Evolutionary conservation across 169 alveolate species (phyloP), one percentile per base, ranked within the genome.

Genomic region (Cryptosporidium meleagridis): DNA sequence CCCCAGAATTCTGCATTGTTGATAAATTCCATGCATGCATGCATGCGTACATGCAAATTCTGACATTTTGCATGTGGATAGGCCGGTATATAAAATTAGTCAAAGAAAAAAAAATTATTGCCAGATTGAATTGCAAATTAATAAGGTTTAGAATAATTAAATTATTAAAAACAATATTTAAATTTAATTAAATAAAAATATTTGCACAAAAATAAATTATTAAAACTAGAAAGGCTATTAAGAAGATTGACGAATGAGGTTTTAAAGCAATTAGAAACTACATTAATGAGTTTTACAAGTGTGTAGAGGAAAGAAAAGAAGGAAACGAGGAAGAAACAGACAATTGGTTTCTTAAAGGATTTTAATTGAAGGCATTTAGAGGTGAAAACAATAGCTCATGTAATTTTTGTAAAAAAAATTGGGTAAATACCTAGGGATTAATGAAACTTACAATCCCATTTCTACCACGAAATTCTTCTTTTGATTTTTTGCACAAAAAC

Each of bases 391-490:
- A 26, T 26, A 51, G 69, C 41, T 70, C 51, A 70, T 44, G 41
- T 9, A 51, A 41, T 45, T 70, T 9, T 29, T 39, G n/a, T 48
- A 48, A 26, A 23, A 31, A 31, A 21, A 45, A 70, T 9, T 70
- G 33, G 45, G 31, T 10, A 26, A 8, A 26, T 26, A 55, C 21
- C 67, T 55, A 14, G 67, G 35, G 31, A 37, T 65, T 80, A n/a
- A 80, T 80, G 89, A 80, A 59, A 62, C 53, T 80, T 29, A 59
- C 75, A 23, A 80, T 80, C n/a, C 89, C 89, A 39, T 80, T 80
- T 62, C 52, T 80, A 39, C 75, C 75, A 33, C 39, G 89, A 61
- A 80, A 80, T 41, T 80, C 89, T 18, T 80, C 89, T 31, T 80
- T 80, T 80, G 89, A 80, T 41, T 80, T 80, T 65, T 61, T 80